Evolutionary conservation across 2,329 filamentous ascomycete genomes (phyloP).

Genomic region (Helicocarpus griseus): DNA sequence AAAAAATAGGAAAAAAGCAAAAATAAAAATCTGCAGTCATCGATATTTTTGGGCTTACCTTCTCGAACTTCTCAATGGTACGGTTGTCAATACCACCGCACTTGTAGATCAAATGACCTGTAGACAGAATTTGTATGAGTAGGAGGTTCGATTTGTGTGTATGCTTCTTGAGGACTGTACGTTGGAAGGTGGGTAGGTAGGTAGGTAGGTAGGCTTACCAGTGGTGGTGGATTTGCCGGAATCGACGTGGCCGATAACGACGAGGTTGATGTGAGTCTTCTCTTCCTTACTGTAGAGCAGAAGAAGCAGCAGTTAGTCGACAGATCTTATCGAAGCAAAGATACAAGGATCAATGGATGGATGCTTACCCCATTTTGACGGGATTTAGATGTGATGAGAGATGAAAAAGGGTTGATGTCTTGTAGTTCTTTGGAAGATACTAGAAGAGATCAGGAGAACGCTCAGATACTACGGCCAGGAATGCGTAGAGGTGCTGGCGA

Average conservation of each 20-base stretch:
- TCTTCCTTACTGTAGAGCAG: constrained; percentile 70
- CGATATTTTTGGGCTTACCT: constrained; percentile 53
- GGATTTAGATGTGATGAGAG: constrained; percentile 26
- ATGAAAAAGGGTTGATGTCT: constrained; percentile 25
- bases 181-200: constrained; percentile 19
- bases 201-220: constrained; percentile 51
- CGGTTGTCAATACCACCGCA: constrained; percentile 99
- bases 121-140: constrained; percentile 17
- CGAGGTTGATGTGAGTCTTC: constrained; percentile 94
- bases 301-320: background rate
- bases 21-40: background rate
- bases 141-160: no score
- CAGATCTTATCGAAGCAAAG: background rate
- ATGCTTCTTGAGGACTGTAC: no score
- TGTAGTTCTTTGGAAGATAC: constrained; percentile 41
- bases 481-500: constrained; percentile 42
- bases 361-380: constrained; percentile 53
- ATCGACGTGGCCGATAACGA: constrained; percentile 99
- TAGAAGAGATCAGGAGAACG: constrained; percentile 35
- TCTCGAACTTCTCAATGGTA: constrained; percentile 99
- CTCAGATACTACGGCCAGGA: constrained; percentile 41
- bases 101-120: constrained; percentile 99
- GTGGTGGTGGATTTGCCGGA: constrained; percentile 98
- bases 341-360: constrained; percentile 12
- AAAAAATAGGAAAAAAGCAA: constrained; percentile 21